phyloP scores from a whole-genome alignment of 1,139 yeast genomes.

The Geotrichum fermentans region DNA sequence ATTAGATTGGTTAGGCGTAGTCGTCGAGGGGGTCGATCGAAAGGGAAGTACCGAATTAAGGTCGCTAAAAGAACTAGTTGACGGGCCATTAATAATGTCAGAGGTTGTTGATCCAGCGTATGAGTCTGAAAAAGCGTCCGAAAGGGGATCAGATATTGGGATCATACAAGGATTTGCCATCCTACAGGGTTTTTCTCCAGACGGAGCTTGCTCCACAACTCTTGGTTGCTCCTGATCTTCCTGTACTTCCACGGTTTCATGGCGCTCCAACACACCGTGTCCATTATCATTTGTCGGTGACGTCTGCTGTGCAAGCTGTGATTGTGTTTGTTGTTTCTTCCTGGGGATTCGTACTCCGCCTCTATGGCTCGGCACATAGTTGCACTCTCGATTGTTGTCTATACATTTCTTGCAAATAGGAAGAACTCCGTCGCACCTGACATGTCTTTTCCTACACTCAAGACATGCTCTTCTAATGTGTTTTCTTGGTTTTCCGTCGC shows the following conservation, averaged over 20 bases:
- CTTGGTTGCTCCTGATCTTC: too few species aligned
- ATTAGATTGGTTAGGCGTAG: background rate
- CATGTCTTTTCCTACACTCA: conserved; percentile 21
- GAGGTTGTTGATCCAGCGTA: background rate
- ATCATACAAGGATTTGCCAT: conserved; percentile 3
- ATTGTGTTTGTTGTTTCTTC: conserved; percentile 13
- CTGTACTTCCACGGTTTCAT: too few species aligned
- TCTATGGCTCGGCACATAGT: conserved; percentile 20
- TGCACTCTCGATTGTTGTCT: conserved; percentile 18
- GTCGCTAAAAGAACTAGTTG: too few species aligned
- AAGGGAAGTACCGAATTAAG: too few species aligned
- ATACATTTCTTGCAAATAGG: conserved; percentile 21
- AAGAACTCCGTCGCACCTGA: conserved; percentile 20
- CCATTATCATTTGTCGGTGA: too few species aligned
- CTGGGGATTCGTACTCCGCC: conserved; percentile 22
- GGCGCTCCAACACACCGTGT: too few species aligned
- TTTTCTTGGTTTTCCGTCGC: conserved; percentile 21
- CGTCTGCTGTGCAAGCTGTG: too few species aligned
- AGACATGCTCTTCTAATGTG: conserved; percentile 21
- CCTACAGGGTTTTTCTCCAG: too few species aligned
- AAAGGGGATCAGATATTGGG: conserved; percentile 1
- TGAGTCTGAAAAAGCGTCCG: background rate
- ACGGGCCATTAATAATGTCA: too few species aligned
- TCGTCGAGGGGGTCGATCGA: too few species aligned
- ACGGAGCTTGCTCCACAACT: too few species aligned